phyloP scores from a whole-genome alignment of 306 rosid genomes.

The Quercus glauca region DNA sequence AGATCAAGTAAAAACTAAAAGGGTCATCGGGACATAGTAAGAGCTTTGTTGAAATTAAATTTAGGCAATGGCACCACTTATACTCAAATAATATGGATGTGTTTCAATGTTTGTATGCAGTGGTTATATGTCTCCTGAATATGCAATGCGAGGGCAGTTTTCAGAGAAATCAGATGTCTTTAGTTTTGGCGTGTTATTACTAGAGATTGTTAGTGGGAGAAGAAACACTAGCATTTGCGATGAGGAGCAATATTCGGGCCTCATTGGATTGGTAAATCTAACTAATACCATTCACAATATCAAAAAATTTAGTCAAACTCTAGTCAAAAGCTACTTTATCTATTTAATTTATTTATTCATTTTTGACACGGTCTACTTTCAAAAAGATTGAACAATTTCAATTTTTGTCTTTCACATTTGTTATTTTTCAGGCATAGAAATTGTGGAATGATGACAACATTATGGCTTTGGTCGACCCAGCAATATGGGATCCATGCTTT shows the following conservation, averaged over 20 bases:
- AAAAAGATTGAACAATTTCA: background rate
- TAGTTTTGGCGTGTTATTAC: slow-evolving; percentile 9
- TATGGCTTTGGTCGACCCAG: slow-evolving; percentile 7
- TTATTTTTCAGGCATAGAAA: slow-evolving; percentile 24
- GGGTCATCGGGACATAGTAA: slow-evolving; percentile 19
- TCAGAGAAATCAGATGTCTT: slow-evolving; percentile 29
- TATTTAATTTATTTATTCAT: too few relatives aligned
- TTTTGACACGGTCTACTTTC: too few relatives aligned
- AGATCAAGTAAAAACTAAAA: background rate
- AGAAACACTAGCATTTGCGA: slow-evolving; percentile 9
- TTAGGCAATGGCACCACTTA: too few relatives aligned
- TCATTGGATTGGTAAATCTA: slow-evolving; percentile 15
- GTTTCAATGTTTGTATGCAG: background rate
- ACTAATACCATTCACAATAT: too few relatives aligned
- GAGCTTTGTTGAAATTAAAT: background rate
- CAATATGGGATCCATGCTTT: background rate
- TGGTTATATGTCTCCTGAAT: slow-evolving; percentile 27
- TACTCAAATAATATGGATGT: background rate
- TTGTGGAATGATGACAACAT: slow-evolving; percentile 21
- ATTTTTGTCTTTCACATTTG: background rate
- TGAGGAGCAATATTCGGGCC: background rate
- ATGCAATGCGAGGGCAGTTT: slow-evolving; percentile 12
- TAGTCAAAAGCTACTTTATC: too few relatives aligned
- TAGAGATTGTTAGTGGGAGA: slow-evolving; percentile 7
- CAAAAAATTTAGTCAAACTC: too few relatives aligned